Base-by-base conservation (phyloP, 73 alveolate species). In the Paraurostyla sp. region DNA sequence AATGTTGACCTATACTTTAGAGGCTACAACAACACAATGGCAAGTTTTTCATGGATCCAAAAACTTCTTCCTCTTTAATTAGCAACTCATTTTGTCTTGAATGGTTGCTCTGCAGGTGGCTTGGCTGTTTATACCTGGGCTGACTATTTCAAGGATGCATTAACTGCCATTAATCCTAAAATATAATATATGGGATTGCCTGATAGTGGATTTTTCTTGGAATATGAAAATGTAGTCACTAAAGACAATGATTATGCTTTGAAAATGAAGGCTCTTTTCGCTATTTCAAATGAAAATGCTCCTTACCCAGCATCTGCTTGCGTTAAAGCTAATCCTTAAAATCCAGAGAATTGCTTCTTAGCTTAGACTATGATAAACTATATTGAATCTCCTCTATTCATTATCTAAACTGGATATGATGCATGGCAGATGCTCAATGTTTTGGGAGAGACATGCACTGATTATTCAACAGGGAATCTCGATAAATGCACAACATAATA, bases 1-100 rank as follows among this genome's bases (percentile, higher is more conserved):
- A 25, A 69, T n/a, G 38, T 6, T 7, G 11, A 32, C 40, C 6
- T 69, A 7, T 69, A 69, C 38, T 69, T 69, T 25, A 38, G 63
- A 38, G 84, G 84, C 16, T 41, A 38, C 13, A 69, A 69, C 38
- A 69, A 18, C 63, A 69, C 84, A 4, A 69, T 43, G 36, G 84
- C 84, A 7, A 7, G 38, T 11, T 41, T 69, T 18, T 16, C 29
- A 9, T 69, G 7, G 11, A 7, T 41, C 3, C 38, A 35, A 29
- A 43, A 69, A 4, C 9, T 60, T n/a, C 22, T 60, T 3, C 78
- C 78, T 23, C 7, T 16, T 13, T 6, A 60, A 7, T 27, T 27
- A 60, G 30, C 32, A 7, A 50, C 22, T 60, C 22, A 45, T 27
- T 32, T 18, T 27, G 2, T 60, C 15, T 4, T 60, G 13, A 7